phyloP scores from a whole-genome alignment of 495 filamentous ascomycete species.

The Xylaria curta region DNA sequence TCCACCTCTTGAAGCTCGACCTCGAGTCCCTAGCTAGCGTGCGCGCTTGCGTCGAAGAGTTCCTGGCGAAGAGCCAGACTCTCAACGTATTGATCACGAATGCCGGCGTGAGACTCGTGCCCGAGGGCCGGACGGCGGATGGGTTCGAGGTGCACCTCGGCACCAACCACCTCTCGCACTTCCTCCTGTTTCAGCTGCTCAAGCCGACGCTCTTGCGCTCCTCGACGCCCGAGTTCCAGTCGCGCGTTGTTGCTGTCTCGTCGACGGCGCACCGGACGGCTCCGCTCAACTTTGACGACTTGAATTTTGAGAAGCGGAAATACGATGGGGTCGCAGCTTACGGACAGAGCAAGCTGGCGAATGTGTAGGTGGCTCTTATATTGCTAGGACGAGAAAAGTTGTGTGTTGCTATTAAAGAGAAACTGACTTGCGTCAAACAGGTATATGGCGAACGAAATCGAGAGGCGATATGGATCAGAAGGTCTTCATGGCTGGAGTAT shows the following conservation, averaged over 20 bases:
- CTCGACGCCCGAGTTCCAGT: conserved; percentile 36
- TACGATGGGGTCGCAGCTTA: conserved; percentile 41
- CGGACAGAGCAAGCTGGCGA: conserved; percentile 59
- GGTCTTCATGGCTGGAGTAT: conserved; percentile 38
- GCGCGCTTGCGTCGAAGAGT: conserved; percentile 45
- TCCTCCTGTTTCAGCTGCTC: conserved; percentile 60
- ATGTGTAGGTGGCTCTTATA: conserved; percentile 40
- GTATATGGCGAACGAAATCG: conserved; percentile 38
- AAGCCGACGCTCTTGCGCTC: conserved; percentile 48
- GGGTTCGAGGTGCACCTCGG: conserved; percentile 58
- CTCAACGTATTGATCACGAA: conserved; percentile 45
- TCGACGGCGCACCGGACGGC: conserved; percentile 48
- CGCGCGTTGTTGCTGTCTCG: conserved; percentile 46
- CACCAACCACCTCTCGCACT: conserved; percentile 60
- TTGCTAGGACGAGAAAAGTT: not conserved
- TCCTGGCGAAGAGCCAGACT: conserved; percentile 39
- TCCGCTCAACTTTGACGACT: conserved; percentile 51
- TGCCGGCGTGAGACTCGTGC: conserved; percentile 50
- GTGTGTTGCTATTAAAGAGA: not conserved
- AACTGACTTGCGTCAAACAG: conserved; percentile 1
- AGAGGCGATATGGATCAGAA: conserved; percentile 32
- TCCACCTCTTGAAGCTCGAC: conserved; percentile 49
- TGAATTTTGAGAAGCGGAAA: conserved; percentile 46
- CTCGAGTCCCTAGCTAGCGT: conserved; percentile 42
- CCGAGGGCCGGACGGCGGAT: conserved; percentile 49